Evolutionary conservation across 306 rosid genomes (phyloP).

Genomic region (Neltuma alba): DNA sequence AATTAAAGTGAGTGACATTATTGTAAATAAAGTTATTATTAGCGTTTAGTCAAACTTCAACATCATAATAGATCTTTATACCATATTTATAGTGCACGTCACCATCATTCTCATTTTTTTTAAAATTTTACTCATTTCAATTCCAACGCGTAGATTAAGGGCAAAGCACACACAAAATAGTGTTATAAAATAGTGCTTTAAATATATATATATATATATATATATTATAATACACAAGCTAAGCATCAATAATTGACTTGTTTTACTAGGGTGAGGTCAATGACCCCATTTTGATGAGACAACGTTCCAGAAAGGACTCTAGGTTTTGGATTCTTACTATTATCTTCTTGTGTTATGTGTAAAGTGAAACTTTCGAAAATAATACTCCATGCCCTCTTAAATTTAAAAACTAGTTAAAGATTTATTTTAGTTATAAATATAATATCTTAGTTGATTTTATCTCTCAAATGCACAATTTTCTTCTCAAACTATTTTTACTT

Average conservation of each 20-base stretch:
- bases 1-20: slow-evolving; percentile 29
- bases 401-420: too few species aligned
- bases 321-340: not conserved
- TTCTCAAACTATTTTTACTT: too few species aligned
- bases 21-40: not conserved
- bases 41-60: slow-evolving; percentile 24
- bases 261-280: not conserved
- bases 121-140: slow-evolving; percentile 15
- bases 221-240: not conserved
- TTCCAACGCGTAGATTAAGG: not conserved
- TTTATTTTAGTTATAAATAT: too few species aligned
- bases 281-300: not conserved
- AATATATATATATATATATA: too few species aligned
- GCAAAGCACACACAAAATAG: not conserved
- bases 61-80: slow-evolving; percentile 16
- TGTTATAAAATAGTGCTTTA: too few species aligned
- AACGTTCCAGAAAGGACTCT: not conserved
- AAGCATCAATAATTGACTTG: not conserved
- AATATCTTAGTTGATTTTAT: too few species aligned
- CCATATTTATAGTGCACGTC: slow-evolving; percentile 33
- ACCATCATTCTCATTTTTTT: slow-evolving; percentile 20
- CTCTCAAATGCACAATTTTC: too few species aligned
- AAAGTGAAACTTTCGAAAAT: not conserved
- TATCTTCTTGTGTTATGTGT: not conserved
- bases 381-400: too few species aligned